A percentile compares a stretch with the other conserved stretches of the same genome.
These are phyloP conservation scores for Stephania cephalantha DNA, from an alignment of 164 flowering plant species.

Conservation along the genomic window DNA sequence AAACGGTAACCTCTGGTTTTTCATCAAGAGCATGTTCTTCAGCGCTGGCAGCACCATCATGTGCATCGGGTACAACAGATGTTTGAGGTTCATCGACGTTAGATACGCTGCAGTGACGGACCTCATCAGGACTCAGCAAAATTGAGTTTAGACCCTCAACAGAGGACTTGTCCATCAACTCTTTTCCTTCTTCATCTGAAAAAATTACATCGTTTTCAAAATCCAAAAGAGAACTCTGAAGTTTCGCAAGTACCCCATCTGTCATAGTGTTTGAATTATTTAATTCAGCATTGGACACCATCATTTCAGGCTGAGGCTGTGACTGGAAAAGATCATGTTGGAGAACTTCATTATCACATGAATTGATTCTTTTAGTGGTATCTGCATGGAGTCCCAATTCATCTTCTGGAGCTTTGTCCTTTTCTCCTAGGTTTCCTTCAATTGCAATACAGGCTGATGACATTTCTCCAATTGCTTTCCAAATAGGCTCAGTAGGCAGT, in stretches of 20 bases:
- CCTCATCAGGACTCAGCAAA: constrained; percentile 38
- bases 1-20: constrained; percentile 17
- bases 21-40: constrained; percentile 13
- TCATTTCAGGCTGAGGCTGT: constrained; percentile 25
- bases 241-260: constrained; percentile 37
- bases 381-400: constrained; percentile 20
- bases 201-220: constrained; percentile 37
- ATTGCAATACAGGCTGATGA: constrained; percentile 34
- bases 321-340: constrained; percentile 21
- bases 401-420: no score
- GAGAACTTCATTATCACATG: constrained; percentile 25
- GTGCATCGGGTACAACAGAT: constrained; percentile 20
- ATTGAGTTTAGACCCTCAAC: constrained; percentile 50
- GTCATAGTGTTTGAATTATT: constrained; percentile 21
- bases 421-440: constrained; percentile 20
- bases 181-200: constrained; percentile 50
- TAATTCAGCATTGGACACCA: constrained; percentile 23
- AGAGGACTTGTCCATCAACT: constrained; percentile 36
- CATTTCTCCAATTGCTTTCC: constrained; percentile 39
- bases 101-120: constrained; percentile 24
- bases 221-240: constrained; percentile 45
- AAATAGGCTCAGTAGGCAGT: constrained; percentile 36
- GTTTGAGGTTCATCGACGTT: constrained; percentile 19
- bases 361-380: constrained; percentile 20
- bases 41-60: constrained; percentile 17